These are phyloP conservation scores for Ceratobasidium sp. DNA, from an alignment of 1,284 basidiomycete genomes.

Conservation along the genomic window DNA sequence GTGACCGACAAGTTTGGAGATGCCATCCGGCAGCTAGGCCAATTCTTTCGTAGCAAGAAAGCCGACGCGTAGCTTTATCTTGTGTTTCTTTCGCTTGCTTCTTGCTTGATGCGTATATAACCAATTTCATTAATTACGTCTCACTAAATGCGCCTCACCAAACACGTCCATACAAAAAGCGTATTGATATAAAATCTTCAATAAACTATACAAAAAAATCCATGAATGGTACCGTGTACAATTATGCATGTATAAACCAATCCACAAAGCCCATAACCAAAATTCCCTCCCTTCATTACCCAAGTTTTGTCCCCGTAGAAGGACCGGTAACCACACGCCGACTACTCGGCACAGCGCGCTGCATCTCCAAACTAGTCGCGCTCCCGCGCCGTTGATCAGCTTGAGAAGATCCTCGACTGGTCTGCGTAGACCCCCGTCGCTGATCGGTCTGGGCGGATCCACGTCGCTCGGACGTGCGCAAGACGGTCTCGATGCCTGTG, in stretches of 20 bases:
- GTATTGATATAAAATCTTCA: conserved; percentile 12
- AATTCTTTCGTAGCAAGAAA: conserved; percentile 71
- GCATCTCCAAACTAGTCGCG: conserved; percentile 35
- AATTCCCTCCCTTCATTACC: neutral
- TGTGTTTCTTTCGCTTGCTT: no score
- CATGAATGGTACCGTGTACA: neutral
- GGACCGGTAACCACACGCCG: conserved; percentile 32
- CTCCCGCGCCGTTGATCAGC: conserved; percentile 3
- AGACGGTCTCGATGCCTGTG: conserved; percentile 30
- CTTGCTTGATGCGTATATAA: neutral
- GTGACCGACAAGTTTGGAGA: conserved; percentile 80
- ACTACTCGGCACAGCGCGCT: conserved; percentile 19
- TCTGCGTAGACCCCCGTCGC: conserved; percentile 9
- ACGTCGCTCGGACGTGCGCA: conserved; percentile 7
- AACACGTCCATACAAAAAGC: no score
- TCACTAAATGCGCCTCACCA: no score
- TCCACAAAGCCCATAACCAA: neutral
- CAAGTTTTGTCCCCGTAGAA: neutral
- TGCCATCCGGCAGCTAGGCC: conserved; percentile 76
- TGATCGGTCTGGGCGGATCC: no score
- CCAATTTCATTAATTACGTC: neutral
- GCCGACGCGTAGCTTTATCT: conserved; percentile 17
- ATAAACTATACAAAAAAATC: conserved; percentile 11
- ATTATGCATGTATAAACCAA: conserved; percentile 7
- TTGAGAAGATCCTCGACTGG: neutral